Evolutionary conservation across 345 rosid genomes (phyloP), one percentile per base, ranked within the genome.

Genomic region (Citrus sinensis): DNA sequence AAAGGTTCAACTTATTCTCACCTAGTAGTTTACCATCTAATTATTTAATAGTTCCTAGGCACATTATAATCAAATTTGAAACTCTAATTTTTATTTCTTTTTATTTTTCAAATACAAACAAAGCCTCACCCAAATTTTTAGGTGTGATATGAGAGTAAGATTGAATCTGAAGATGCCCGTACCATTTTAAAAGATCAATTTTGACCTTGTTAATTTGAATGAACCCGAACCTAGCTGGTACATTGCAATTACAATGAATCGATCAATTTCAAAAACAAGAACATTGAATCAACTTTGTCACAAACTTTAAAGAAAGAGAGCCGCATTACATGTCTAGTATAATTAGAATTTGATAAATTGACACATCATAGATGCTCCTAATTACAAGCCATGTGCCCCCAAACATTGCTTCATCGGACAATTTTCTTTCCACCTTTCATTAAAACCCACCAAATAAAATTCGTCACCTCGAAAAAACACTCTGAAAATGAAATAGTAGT

Each of bases 341-440:
- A 17, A 46, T 11, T 58, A 24, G 54, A 59, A 24, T 58, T 46
- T 73, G 7, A 54, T 73, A 64, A 73, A 27, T 59, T 42, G n/a
- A 14, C 66, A 14, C 61, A 19, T 54, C 54, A 73, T 9, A n/a
- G 59, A 73, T 76, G 59, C 68, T 24, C 32, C 29, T 42, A 29
- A 37, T 29, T 29, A 80, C 80, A 77, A 59, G 55, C 78, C 79
- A 81, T 68, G 81, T 81, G 75, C 80, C 30, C 60, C 7, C n/a
- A 79, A n/a, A 51, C 58, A 63, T 67, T 20, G 62, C 34, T n/a
- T 34, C 54, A 73, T 59, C 66, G 49, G 60, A 58, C 56, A 25
- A 73, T 56, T 37, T 37, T 73, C 29, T 40, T 40, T 73, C 24
- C 56, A 16, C 67, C 67, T n/a, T 73, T 17, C 55, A 39, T 17